These are phyloP conservation scores for Oryza longistaminata DNA, from an alignment of 176 grass and related monocot species.

Conservation along the genomic window DNA sequence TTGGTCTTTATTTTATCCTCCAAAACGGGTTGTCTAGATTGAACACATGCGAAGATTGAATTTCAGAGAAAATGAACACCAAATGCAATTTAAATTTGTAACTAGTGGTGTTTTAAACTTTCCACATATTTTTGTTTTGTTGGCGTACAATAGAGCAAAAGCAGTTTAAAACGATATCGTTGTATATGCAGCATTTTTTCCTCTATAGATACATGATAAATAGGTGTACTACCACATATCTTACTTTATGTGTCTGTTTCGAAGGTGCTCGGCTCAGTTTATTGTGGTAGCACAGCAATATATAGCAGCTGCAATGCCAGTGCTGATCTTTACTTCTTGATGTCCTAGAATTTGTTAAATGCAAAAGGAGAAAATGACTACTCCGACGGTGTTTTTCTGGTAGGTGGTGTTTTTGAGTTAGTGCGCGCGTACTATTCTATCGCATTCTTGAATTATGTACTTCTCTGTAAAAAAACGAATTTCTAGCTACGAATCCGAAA, in stretches of 20 bases:
- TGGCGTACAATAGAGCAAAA: neutral
- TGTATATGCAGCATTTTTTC: neutral
- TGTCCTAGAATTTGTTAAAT: neutral
- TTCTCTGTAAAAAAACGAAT: no score
- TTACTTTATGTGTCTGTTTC: no score
- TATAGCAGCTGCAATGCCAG: no score
- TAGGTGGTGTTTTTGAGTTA: neutral
- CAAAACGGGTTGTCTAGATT: neutral
- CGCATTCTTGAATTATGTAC: neutral
- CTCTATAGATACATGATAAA: neutral
- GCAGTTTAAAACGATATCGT: neutral
- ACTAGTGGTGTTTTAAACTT: neutral
- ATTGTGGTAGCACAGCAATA: no score
- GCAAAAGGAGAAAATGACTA: neutral
- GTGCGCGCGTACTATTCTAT: neutral
- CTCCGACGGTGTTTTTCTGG: neutral
- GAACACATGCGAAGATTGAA: neutral
- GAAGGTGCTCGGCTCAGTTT: no score
- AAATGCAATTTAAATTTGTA: slow-evolving; percentile 15
- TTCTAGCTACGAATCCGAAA: no score
- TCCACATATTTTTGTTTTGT: neutral
- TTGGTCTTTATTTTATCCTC: neutral
- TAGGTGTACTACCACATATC: neutral
- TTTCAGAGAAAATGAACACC: neutral
- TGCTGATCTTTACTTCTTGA: neutral